These are phyloP conservation scores for Arthroderma sp. DNA, from an alignment of 2,329 filamentous ascomycete genomes.

Conservation along the genomic window DNA sequence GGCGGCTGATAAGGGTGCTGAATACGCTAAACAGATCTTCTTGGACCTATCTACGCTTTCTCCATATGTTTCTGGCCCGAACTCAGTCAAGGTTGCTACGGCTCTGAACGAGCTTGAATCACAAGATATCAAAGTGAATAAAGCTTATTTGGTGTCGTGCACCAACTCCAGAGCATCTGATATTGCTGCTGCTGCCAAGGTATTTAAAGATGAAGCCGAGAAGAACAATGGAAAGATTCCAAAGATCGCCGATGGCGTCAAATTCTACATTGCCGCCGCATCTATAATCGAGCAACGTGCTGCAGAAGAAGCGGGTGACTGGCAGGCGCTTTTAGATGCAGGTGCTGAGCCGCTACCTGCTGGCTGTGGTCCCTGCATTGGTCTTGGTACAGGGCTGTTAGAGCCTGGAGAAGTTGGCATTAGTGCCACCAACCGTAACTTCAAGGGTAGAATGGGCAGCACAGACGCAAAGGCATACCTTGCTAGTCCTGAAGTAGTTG, in stretches of 20 bases:
- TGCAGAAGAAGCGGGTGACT: constrained; percentile 71
- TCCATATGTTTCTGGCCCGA: constrained; percentile 75
- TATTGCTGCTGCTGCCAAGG: constrained; percentile 64
- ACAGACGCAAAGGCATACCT: constrained; percentile 72
- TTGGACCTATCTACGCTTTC: constrained; percentile 72
- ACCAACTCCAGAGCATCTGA: constrained; percentile 78
- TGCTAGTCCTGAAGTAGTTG: constrained; percentile 79
- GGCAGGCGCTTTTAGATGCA: constrained; percentile 68
- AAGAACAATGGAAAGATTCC: constrained; percentile 48
- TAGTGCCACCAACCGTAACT: constrained; percentile 73
- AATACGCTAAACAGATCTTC: constrained; percentile 72
- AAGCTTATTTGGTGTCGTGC: constrained; percentile 79
- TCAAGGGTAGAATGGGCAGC: constrained; percentile 80
- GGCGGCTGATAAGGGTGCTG: constrained; percentile 59
- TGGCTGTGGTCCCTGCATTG: constrained; percentile 77
- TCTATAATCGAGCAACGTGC: constrained; percentile 62
- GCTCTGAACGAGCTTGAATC: constrained; percentile 60
- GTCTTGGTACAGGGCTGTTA: constrained; percentile 64
- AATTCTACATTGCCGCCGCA: constrained; percentile 83
- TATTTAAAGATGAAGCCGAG: constrained; percentile 65
- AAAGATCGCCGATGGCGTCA: constrained; percentile 61
- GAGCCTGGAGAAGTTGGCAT: constrained; percentile 81
- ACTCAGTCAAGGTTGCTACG: constrained; percentile 77
- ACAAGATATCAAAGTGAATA: constrained; percentile 64
- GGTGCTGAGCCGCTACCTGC: constrained; percentile 60